Evolutionary conservation across 768 basidiomycete species (phyloP), one percentile per base, ranked within the genome.

Genomic region (Leucocoprinus leucothites): DNA sequence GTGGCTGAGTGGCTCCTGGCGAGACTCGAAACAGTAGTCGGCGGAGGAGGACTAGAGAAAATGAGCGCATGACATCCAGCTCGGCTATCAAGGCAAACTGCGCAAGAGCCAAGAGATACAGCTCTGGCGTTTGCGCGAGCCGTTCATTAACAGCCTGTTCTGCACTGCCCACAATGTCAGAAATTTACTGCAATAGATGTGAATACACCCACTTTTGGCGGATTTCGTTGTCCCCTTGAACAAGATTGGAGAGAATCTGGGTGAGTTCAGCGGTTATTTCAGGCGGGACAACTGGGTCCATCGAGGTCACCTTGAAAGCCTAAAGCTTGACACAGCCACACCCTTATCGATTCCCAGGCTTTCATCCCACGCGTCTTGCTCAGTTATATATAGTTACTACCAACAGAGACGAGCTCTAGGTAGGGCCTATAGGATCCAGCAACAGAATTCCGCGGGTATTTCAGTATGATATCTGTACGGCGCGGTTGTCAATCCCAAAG

Each of bases 51-150:
- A 93, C 89, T 25, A 91, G 75, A 1, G 90, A 89, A 69, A 92
- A 91, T 0, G 87, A 88, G 25, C 89, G 84, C 90, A 92, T 92
- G 70, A 90, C 85, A 67, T 91, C 89, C 0, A 87, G 87, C 62
- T 88, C 89, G 21, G 87, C 86, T 18, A 78, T 77, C 28, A 87
- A 83, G 8, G 89, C 85, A 59, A 91, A 89, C 71, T 91, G 88
- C 1, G 87, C 83, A 31, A 93, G 71, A 1, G 88, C 91, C 19
- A 91, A 80, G 21, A 93, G 69, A 63, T 91, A 91, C 6, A 87
- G 74, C 73, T 91, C 89, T 3, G 90, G 91, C 1, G 86, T 84
- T 61, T 86, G 84, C 16, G 82, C 82, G 21, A 93, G 74, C 13
- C 90, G 79, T 59, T 93, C 87, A 64, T 92, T 89, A 55, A 93